phyloP scores from a whole-genome alignment of 805 yeast species.

The Candida hungchunana region DNA sequence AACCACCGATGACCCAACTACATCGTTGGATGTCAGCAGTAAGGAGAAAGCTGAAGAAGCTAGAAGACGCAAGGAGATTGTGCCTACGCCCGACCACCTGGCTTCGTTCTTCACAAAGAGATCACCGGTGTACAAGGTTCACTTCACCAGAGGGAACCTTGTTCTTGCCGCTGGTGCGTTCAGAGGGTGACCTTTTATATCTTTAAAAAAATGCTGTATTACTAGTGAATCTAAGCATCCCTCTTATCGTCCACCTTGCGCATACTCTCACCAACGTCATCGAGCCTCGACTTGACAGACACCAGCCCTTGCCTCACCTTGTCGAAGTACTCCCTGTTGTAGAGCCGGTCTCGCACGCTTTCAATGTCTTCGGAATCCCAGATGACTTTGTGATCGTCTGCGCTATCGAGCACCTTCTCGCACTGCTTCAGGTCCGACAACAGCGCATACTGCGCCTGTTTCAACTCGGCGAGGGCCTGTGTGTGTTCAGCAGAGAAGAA shows the following conservation, averaged over 20 bases:
- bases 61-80: slow-evolving; percentile 60
- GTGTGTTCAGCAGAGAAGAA: slow-evolving; percentile 14
- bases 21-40: slow-evolving; percentile 22
- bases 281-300: slow-evolving; percentile 44
- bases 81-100: slow-evolving; percentile 87
- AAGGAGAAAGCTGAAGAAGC: slow-evolving; percentile 40
- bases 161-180: slow-evolving; percentile 94
- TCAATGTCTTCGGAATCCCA: slow-evolving; percentile 28
- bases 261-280: slow-evolving; percentile 46
- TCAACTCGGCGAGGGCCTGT: slow-evolving; percentile 11
- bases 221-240: background rate
- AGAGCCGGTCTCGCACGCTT: slow-evolving; percentile 32
- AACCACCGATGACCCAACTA: slow-evolving; percentile 19
- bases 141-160: slow-evolving; percentile 84
- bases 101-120: slow-evolving; percentile 91
- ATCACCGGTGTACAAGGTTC: slow-evolving; percentile 91
- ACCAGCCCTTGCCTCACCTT: slow-evolving; percentile 46
- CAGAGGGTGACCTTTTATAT: slow-evolving; percentile 18
- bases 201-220: background rate
- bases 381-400: slow-evolving; percentile 14
- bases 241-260: slow-evolving; percentile 7
- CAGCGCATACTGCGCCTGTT: slow-evolving; percentile 17
- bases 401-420: slow-evolving; percentile 8
- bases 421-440: slow-evolving; percentile 22
- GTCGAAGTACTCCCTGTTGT: slow-evolving; percentile 49